phyloP scores from a whole-genome alignment of 2,329 filamentous ascomycete species.

The Colletotrichum destructivum region DNA sequence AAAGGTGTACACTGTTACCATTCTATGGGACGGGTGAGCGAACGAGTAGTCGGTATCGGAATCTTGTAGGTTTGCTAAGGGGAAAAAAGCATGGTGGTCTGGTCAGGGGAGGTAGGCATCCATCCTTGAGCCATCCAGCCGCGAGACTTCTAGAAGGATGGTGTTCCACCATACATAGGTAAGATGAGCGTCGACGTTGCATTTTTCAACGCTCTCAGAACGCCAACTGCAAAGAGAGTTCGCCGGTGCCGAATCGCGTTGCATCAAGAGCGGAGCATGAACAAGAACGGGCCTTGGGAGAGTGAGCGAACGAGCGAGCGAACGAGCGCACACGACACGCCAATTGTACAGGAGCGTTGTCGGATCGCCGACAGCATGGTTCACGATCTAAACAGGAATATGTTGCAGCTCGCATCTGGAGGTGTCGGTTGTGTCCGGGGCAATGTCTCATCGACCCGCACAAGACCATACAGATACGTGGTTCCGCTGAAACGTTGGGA shows the following conservation, averaged over 20 bases:
- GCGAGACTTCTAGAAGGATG: constrained; percentile 35
- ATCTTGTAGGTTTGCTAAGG: too few species aligned
- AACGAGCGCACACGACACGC: background rate
- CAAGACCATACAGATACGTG: constrained; percentile 7
- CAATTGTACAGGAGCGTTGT: constrained; percentile 19
- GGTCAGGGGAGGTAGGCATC: background rate
- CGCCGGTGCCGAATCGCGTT: constrained; percentile 19
- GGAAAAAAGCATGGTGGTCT: background rate
- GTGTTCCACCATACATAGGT: background rate
- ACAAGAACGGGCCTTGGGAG: background rate
- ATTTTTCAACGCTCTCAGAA: constrained; percentile 23
- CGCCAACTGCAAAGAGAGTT: constrained; percentile 15
- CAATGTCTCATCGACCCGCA: constrained; percentile 4
- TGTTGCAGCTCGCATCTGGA: constrained; percentile 6
- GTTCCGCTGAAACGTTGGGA: constrained; percentile 35
- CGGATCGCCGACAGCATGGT: constrained; percentile 19
- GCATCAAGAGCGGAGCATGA: constrained; percentile 22
- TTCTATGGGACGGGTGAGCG: background rate
- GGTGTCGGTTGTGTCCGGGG: background rate
- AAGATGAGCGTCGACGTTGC: constrained; percentile 26
- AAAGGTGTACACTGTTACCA: background rate
- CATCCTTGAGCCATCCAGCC: background rate
- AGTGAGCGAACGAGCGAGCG: background rate
- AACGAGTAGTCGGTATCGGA: background rate
- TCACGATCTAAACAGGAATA: constrained; percentile 8